These are phyloP conservation scores for Lasiodiplodia theobromae DNA, from an alignment of 2,329 filamentous ascomycete genomes.

Conservation along the genomic window DNA sequence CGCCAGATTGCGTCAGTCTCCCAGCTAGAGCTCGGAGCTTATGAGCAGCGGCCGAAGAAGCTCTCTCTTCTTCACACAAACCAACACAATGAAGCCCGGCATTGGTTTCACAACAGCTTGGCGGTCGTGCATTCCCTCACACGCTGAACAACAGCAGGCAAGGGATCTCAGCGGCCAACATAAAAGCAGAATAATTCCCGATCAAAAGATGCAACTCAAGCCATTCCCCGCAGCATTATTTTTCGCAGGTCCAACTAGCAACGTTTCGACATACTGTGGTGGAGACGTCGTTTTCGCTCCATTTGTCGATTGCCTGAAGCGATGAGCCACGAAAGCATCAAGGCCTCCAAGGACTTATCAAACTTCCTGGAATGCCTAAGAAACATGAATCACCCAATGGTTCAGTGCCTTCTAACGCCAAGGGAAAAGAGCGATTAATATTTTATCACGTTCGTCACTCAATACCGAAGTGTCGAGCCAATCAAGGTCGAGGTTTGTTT, in stretches of 20 bases:
- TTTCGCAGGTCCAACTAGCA: too few species aligned
- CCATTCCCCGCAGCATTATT: too few species aligned
- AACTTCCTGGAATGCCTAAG: neutral
- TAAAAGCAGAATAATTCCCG: too few species aligned
- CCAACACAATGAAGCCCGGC: neutral
- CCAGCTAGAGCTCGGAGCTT: constrained; percentile 1
- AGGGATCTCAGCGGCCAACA: too few species aligned
- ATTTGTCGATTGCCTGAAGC: neutral
- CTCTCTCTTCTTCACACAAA: neutral
- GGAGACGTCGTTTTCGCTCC: neutral
- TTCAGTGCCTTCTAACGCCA: neutral
- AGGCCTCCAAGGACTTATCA: neutral
- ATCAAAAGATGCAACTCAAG: too few species aligned
- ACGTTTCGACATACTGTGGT: neutral
- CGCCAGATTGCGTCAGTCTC: neutral
- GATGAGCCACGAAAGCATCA: neutral
- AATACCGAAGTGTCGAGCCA: neutral
- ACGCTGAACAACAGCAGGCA: neutral
- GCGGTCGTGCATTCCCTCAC: neutral
- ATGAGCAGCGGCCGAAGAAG: neutral
- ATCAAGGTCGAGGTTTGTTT: too few species aligned
- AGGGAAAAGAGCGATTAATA: too few species aligned
- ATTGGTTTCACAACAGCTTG: neutral
- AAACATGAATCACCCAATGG: neutral
- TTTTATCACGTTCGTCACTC: neutral